phyloP scores from a whole-genome alignment of 345 rosid genomes.

The Moricandia arvensis region DNA sequence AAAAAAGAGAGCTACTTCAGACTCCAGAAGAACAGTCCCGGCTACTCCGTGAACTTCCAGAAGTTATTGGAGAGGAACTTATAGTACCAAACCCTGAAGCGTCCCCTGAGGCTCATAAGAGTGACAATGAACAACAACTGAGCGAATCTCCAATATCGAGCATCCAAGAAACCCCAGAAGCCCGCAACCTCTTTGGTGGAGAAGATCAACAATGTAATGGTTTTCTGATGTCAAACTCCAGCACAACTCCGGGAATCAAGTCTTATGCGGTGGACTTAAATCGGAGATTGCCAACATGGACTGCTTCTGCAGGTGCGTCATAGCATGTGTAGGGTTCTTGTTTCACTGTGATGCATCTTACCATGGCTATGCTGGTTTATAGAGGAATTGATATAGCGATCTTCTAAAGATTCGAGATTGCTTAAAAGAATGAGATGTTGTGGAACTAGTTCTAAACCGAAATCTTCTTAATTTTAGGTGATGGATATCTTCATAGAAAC shows the following conservation, averaged over 20 bases:
- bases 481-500: background rate
- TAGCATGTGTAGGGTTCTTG: slow-evolving; percentile 3
- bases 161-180: slow-evolving; percentile 33
- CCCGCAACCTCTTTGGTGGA: slow-evolving; percentile 26
- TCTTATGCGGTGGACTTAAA: slow-evolving; percentile 27
- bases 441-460: background rate
- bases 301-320: slow-evolving; percentile 41
- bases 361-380: background rate
- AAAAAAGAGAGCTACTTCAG: slow-evolving; percentile 65
- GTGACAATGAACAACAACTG: slow-evolving; percentile 18
- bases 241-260: slow-evolving; percentile 37
- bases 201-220: slow-evolving; percentile 29
- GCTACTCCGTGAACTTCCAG: slow-evolving; percentile 58
- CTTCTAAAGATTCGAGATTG: background rate
- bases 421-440: background rate
- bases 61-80: slow-evolving; percentile 59
- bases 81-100: slow-evolving; percentile 36
- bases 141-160: slow-evolving; percentile 32
- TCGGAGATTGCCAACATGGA: slow-evolving; percentile 31
- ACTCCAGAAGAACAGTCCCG: slow-evolving; percentile 66
- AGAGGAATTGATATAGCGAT: slow-evolving; percentile 1
- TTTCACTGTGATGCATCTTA: slow-evolving; percentile 6
- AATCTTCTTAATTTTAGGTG: slow-evolving; percentile 27
- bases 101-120: slow-evolving; percentile 25
- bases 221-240: slow-evolving; percentile 32